Evolutionary conservation across 2,329 filamentous ascomycete genomes (phyloP), one percentile per base, ranked within the genome.

Genomic region (Allantophomopsis cytisporea): DNA sequence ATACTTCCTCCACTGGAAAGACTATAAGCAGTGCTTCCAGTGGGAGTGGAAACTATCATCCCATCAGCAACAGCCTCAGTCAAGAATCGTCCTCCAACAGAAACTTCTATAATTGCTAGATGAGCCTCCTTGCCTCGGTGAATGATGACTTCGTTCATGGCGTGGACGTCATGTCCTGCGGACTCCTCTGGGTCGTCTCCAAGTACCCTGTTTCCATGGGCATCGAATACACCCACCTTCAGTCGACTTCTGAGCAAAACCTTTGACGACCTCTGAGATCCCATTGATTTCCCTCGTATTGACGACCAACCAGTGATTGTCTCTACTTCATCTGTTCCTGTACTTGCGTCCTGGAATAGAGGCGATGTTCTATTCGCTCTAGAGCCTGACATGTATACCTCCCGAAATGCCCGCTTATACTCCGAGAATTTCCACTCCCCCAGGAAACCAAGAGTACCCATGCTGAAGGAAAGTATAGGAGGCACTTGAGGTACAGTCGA

Each of bases 391-490:
- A 94, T 93, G 62, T 93, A 95, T 39, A 91, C 85, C 55, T 95
- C 85, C 37, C 86, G 69, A 64, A 93, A 94, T 0, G 91, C 91
- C 37, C 84, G 73, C 61, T 94, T 94, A 63, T 93, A 85, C 52
- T 96, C 88, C 6, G 70, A 69, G 56, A 96, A 96, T 52, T 91
- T 93, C 88, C 89, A 98, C 60, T 96, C 89, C 13, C 89, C 88
- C 7, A 98, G 64, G 49, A 98, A 98, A 0, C 91, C 91, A 1
- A 98, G 65, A 0, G 89, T 93, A 5, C 91, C 91, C 85, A 98
- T 95, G 56, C 87, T 94, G 55, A 98, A 98, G 2, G 85, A 87
- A 7, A 98, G 66, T 28, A 98, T 83, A 0, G 91, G 91, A 0
- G 91, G 91, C 0, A 98, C 89, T 34, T 77, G 76, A 2, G 73